A percentile compares a stretch with the other conserved stretches of the same genome.
phyloP scores from a whole-genome alignment of 768 basidiomycete species.

The Pleurotus tuber-regium region DNA sequence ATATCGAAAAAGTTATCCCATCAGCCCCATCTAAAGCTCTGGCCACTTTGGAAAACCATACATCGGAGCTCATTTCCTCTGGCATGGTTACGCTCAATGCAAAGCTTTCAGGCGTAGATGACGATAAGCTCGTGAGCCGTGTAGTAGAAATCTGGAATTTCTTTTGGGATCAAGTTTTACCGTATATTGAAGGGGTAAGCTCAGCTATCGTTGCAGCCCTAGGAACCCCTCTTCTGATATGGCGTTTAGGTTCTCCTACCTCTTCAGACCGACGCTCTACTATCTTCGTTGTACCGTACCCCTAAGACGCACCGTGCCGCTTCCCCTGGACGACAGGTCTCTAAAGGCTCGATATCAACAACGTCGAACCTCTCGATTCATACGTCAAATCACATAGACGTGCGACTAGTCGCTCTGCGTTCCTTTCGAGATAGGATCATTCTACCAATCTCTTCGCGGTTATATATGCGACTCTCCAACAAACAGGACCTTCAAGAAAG shows the following conservation, averaged over 20 bases:
- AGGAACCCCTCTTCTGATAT: not conserved
- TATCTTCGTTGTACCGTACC: conserved; percentile 67
- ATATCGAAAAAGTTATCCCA: conserved; percentile 73
- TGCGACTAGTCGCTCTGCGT: conserved; percentile 74
- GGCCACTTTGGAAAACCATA: conserved; percentile 70
- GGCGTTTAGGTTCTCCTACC: conserved; percentile 51
- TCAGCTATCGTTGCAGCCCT: not conserved
- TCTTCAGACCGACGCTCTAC: conserved; percentile 41
- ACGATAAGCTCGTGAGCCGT: conserved; percentile 71
- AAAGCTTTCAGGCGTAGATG: conserved; percentile 73
- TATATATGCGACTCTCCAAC: conserved; percentile 56
- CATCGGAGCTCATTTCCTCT: conserved; percentile 76
- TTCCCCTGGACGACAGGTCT: conserved; percentile 47
- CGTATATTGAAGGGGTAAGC: conserved; percentile 84
- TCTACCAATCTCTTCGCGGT: conserved; percentile 55
- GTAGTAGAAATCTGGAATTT: conserved; percentile 91
- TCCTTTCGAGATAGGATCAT: conserved; percentile 82
- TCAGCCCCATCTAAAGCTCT: conserved; percentile 74
- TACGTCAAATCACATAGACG: conserved; percentile 64
- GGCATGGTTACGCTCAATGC: conserved; percentile 94
- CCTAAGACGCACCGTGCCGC: conserved; percentile 54
- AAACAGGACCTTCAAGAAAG: conserved; percentile 58
- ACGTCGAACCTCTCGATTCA: conserved; percentile 24
- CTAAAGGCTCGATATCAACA: conserved; percentile 39
- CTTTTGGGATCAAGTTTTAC: conserved; percentile 88